Percentiles rank a stretch among this genome's conserved stretches.
Conservation (phyloP, 78 protist genomes). For the Guillardia theta region DNA sequence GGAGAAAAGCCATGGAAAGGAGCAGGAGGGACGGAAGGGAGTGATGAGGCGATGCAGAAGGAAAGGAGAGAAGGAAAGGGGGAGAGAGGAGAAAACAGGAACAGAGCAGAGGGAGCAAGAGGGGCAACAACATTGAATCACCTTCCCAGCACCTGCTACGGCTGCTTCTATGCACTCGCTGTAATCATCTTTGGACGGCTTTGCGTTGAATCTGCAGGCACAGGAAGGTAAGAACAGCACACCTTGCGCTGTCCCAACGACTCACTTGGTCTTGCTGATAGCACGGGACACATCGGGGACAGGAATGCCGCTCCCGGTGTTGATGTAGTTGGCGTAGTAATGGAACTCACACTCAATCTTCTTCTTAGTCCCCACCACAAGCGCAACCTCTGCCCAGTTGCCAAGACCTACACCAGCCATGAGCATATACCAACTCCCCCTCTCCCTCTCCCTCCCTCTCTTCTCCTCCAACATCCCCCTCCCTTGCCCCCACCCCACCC, state of each 20-base stretch:
- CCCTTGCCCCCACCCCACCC: too few species aligned
- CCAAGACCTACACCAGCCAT: slow-evolving; percentile 21
- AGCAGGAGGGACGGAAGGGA: neutral
- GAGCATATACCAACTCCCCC: too few species aligned
- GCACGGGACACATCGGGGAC: neutral
- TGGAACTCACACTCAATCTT: neutral
- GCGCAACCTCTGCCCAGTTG: neutral
- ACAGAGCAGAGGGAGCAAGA: neutral
- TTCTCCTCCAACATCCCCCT: too few species aligned
- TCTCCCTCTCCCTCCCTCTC: too few species aligned
- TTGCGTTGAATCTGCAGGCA: neutral
- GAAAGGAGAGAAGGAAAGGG: neutral
- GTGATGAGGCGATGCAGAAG: neutral
- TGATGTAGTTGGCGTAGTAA: slow-evolving; percentile 29
- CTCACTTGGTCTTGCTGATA: neutral
- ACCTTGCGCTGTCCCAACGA: neutral
- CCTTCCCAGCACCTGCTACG: neutral
- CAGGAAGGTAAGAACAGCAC: neutral
- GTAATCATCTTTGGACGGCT: neutral
- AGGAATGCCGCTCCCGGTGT: neutral
- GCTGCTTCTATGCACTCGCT: slow-evolving; percentile 21
- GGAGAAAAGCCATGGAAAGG: neutral
- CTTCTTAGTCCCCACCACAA: neutral
- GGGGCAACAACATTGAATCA: too few species aligned
- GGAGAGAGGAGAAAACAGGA: neutral